phyloP scores from a whole-genome alignment of 1,284 basidiomycete genomes.

The Rhodotorula mucilaginosa region DNA sequence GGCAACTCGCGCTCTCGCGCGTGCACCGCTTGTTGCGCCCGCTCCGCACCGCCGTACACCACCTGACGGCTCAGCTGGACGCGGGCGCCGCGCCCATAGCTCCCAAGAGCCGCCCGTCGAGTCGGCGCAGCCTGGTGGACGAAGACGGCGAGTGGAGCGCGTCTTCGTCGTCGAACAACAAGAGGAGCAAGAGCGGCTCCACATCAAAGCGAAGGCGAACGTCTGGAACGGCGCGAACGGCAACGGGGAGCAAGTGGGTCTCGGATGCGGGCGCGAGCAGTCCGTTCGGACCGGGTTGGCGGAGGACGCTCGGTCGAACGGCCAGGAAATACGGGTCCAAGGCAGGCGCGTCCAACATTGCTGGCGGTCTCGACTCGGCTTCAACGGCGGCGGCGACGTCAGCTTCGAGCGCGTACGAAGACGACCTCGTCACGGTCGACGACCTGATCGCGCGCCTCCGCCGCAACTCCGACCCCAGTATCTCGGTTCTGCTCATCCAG shows the following conservation, averaged over 20 bases:
- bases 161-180: background rate
- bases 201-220: background rate
- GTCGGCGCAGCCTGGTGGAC: background rate
- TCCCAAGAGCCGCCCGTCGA: background rate
- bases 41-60: slow-evolving; percentile 8
- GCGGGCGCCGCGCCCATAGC: background rate
- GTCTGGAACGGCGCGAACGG: background rate
- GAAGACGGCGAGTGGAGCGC: slow-evolving; percentile 1
- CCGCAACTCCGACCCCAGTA: no score
- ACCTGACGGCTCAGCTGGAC: background rate
- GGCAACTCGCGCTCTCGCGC: slow-evolving; percentile 7
- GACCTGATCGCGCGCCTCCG: background rate
- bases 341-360: background rate
- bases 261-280: background rate
- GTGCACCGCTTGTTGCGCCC: slow-evolving; percentile 23
- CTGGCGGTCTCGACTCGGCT: background rate
- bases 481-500: background rate
- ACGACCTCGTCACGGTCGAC: background rate
- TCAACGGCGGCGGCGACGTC: background rate
- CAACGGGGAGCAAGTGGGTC: no score
- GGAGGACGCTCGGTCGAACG: background rate
- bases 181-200: background rate
- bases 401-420: background rate
- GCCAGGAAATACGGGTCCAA: slow-evolving; percentile 1
- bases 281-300: slow-evolving; percentile 1